Conservation (phyloP, 1,139 yeast genomes). For the Geotrichum fermentans region DNA sequence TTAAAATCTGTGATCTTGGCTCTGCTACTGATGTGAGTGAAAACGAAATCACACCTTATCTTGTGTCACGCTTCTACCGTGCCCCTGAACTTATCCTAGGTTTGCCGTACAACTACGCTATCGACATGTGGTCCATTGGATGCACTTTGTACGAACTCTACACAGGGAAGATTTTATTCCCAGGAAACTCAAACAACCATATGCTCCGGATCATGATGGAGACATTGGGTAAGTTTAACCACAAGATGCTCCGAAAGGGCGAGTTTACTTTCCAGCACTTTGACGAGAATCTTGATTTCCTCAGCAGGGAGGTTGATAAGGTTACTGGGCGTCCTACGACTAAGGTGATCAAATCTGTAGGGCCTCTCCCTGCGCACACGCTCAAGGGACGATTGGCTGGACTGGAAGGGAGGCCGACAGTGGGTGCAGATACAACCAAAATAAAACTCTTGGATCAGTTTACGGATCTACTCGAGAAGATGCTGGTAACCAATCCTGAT, state of each 20-base stretch:
- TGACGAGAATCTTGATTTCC: constrained; percentile 33
- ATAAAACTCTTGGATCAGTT: constrained; percentile 23
- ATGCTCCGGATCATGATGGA: not conserved
- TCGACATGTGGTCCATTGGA: not conserved
- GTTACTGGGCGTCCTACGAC: constrained; percentile 29
- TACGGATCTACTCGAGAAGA: constrained; percentile 57
- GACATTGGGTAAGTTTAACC: constrained; percentile 32
- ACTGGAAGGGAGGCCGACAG: constrained; percentile 13
- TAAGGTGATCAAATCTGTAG: constrained; percentile 24
- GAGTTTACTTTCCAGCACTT: constrained; percentile 31
- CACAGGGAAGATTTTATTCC: not conserved
- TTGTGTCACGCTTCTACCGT: not conserved
- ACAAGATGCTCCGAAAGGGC: constrained; percentile 34
- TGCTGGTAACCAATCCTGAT: constrained; percentile 72
- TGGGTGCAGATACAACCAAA: not conserved
- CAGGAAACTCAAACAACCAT: not conserved
- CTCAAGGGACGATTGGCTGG: constrained; percentile 23
- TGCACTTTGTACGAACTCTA: not conserved
- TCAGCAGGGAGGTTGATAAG: constrained; percentile 29
- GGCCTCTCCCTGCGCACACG: constrained; percentile 24
- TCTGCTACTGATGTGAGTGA: not conserved
- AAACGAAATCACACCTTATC: not conserved
- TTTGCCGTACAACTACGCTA: not conserved
- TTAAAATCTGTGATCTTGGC: constrained; percentile 47
- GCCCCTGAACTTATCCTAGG: not conserved